Evolutionary conservation across 108 stramenopile genomes (phyloP), one percentile per base, ranked within the genome.

Genomic region (Pseudonitzschia pungens): DNA sequence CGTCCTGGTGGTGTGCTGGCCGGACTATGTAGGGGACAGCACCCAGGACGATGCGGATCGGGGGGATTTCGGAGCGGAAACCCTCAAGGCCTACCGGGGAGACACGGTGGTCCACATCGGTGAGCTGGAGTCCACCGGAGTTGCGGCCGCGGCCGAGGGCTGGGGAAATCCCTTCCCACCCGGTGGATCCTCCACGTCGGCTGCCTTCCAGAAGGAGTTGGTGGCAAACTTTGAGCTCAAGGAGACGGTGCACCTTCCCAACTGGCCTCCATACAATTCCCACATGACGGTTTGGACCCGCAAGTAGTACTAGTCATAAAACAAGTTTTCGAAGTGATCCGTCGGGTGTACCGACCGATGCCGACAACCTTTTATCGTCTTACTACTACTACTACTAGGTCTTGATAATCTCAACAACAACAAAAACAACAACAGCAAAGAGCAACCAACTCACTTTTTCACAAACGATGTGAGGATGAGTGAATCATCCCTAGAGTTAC

Each of bases 121-220:
- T 9, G 66, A 67, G 45, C 36, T 62, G 8, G 33, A 28, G 16
- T 12, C 4, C 4, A 3, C 60, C 11, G 36, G 36, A 2, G 60
- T 62, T 7, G 60, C 40, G 12, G 11, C 27, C 36, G 60, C 60
- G 26, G 36, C 32, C 6, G 29, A 33, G 36, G 60, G 60, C 36
- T 62, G 60, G 60, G 60, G 60, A 20, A 28, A 62, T 40, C 60
- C 60, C 0, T 62, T 62, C 40, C 60, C 60, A 21, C 60, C 60
- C 1, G 60, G 60, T 14, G 60, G 60, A n/a, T 40, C 33, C 8
- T 62, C 60, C 15, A 40, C 60, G n/a, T 62, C 60, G 60, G 60
- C 32, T 2, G 60, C 60, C 32, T 11, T 62, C 4, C 60, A 62
- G 36, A 18, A n/a, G 11, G 60, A 62, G 36, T 33, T 62, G 2